Percentiles rank a stretch among this genome's conserved stretches.
Conservation (phyloP, 805 yeast species). For the Saturnispora bothae region DNA sequence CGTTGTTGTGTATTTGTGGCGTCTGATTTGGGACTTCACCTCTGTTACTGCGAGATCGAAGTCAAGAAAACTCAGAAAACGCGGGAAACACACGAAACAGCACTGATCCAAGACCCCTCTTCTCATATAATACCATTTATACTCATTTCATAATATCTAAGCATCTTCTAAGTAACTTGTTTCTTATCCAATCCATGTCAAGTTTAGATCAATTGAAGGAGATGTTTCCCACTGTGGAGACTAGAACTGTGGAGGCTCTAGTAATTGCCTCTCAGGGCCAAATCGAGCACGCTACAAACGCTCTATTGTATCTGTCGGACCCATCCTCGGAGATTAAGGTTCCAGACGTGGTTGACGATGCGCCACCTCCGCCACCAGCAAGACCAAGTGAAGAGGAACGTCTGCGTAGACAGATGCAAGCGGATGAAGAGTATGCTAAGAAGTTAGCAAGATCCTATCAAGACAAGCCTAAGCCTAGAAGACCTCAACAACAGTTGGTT, state of each 20-base stretch:
- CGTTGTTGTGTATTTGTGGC: conserved; percentile 16
- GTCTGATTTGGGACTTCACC: conserved; percentile 12
- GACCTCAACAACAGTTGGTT: conserved; percentile 1
- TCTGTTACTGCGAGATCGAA: too few relatives aligned
- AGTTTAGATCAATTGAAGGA: conserved; percentile 43
- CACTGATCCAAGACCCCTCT: too few relatives aligned
- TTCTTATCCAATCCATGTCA: too few relatives aligned
- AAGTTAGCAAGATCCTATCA: conserved; percentile 58
- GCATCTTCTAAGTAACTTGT: too few relatives aligned
- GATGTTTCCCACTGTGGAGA: conserved; percentile 78
- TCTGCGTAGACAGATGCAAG: conserved; percentile 22
- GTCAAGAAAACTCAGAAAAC: too few relatives aligned
- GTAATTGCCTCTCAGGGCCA: conserved; percentile 78
- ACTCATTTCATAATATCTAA: too few relatives aligned
- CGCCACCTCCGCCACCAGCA: conserved; percentile 22
- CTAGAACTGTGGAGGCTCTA: conserved; percentile 60
- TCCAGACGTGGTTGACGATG: conserved; percentile 23
- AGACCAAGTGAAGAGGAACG: conserved; percentile 26
- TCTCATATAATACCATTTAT: too few relatives aligned
- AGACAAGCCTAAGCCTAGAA: conserved; percentile 7
- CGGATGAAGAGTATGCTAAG: conserved; percentile 77
- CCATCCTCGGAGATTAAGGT: conserved; percentile 49
- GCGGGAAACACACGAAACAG: too few relatives aligned
- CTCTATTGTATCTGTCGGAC: conserved; percentile 70
- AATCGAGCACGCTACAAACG: conserved; percentile 81